Percentiles rank a stretch among this genome's conserved stretches.
Evolutionary conservation across 768 basidiomycete species (phyloP).

Genomic region (Tremella fuciformis): DNA sequence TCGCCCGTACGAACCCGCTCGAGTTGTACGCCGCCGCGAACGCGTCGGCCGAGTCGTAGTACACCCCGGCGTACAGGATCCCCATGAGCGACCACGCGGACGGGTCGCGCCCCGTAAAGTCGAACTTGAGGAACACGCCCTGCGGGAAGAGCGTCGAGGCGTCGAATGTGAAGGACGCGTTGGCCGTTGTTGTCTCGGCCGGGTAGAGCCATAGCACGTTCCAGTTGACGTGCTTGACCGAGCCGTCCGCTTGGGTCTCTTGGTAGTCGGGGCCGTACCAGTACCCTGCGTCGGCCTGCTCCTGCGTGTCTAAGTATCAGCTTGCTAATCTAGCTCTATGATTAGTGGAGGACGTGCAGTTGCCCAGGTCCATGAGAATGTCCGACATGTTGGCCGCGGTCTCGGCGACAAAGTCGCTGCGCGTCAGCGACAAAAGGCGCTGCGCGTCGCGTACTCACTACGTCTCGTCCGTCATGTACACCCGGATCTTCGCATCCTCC

Average conservation of each 20-base stretch:
- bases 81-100: constrained; percentile 59
- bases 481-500: constrained; percentile 58
- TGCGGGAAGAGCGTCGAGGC: constrained; percentile 54
- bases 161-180: constrained; percentile 53
- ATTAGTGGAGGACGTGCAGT: constrained; percentile 14
- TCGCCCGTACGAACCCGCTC: constrained; percentile 57
- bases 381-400: constrained; percentile 34
- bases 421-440: constrained; percentile 39
- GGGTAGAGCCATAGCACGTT: constrained; percentile 29
- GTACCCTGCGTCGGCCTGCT: constrained; percentile 18
- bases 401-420: constrained; percentile 20
- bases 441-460: constrained; percentile 6
- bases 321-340: not conserved
- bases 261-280: constrained; percentile 45
- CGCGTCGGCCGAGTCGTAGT: constrained; percentile 57
- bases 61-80: constrained; percentile 63
- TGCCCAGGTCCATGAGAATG: constrained; percentile 38
- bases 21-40: constrained; percentile 59
- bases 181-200: constrained; percentile 54
- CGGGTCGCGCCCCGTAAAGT: constrained; percentile 60
- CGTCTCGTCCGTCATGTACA: constrained; percentile 50
- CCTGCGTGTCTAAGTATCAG: constrained; percentile 9
- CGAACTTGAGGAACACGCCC: constrained; percentile 46
- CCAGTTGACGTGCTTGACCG: constrained; percentile 35
- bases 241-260: constrained; percentile 28